Evolutionary conservation across 2,329 filamentous ascomycete genomes (phyloP).

Genomic region (Diaporthe ampelina): DNA sequence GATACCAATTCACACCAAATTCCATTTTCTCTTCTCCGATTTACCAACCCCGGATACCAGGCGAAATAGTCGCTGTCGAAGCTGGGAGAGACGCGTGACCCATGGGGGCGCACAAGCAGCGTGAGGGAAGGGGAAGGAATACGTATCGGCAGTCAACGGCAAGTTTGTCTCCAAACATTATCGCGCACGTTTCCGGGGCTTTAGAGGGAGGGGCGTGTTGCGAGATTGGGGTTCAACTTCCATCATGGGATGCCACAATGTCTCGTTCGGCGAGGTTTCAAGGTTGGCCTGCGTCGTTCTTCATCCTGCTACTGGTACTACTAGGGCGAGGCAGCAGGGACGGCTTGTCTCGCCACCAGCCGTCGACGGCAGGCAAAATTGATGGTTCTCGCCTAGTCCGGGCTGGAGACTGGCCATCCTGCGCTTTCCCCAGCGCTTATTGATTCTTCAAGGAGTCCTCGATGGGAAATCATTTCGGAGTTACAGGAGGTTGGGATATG

Average conservation of each 20-base stretch:
- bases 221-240: neutral
- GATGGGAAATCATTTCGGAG: neutral
- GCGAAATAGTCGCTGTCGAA: neutral
- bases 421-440: neutral
- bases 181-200: neutral
- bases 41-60: conserved; percentile 1
- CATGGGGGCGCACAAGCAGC: neutral
- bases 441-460: neutral
- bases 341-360: neutral
- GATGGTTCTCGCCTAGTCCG: neutral
- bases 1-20: conserved; percentile 29
- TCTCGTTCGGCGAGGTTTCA: neutral
- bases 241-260: neutral
- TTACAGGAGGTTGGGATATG: neutral
- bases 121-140: neutral
- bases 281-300: neutral
- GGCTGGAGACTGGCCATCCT: conserved; percentile 1
- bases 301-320: neutral
- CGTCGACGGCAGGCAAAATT: neutral
- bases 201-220: neutral
- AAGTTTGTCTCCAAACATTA: neutral
- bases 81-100: neutral
- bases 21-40: conserved; percentile 2
- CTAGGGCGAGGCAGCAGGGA: neutral
- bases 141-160: neutral